These are phyloP conservation scores for Carallia brachiata DNA, from an alignment of 345 rosid genomes.

Conservation along the genomic window DNA sequence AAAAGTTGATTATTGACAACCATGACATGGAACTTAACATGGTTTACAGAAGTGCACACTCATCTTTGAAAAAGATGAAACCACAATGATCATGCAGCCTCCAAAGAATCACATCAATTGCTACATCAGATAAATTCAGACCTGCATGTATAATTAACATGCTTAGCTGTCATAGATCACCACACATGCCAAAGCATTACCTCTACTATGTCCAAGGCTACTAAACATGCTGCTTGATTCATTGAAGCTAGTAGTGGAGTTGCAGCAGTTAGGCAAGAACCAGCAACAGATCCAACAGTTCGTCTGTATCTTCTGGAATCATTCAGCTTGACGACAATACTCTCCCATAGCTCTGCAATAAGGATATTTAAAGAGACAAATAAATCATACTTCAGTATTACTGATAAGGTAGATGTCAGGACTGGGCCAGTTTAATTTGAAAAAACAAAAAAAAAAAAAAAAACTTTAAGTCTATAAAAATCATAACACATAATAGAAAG, in stretches of 20 bases:
- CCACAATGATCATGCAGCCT: not conserved
- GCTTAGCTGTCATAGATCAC: too few species aligned
- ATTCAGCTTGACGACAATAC: slow-evolving; percentile 51
- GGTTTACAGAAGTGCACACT: not conserved
- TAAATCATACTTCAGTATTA: too few species aligned
- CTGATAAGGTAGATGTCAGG: too few species aligned
- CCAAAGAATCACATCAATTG: too few species aligned
- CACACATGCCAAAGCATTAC: slow-evolving; percentile 27
- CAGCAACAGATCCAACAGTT: slow-evolving; percentile 74
- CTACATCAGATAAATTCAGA: too few species aligned
- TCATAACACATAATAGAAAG: too few species aligned
- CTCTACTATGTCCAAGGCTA: slow-evolving; percentile 77
- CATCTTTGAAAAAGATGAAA: not conserved
- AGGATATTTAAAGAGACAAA: slow-evolving; percentile 3
- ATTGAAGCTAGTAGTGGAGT: slow-evolving; percentile 74
- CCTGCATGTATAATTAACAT: too few species aligned
- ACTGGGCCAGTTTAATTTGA: not conserved
- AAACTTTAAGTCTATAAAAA: not conserved
- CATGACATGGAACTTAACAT: not conserved
- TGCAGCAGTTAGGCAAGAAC: slow-evolving; percentile 72
- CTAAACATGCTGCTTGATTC: slow-evolving; percentile 66
- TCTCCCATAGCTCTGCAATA: slow-evolving; percentile 61
- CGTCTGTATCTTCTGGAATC: slow-evolving; percentile 73
- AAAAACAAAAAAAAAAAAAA: slow-evolving; percentile 4
- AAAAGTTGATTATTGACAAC: not conserved